Conservation (phyloP, 2,329 filamentous ascomycete species). For the Bimuria novae-zelandiae region DNA sequence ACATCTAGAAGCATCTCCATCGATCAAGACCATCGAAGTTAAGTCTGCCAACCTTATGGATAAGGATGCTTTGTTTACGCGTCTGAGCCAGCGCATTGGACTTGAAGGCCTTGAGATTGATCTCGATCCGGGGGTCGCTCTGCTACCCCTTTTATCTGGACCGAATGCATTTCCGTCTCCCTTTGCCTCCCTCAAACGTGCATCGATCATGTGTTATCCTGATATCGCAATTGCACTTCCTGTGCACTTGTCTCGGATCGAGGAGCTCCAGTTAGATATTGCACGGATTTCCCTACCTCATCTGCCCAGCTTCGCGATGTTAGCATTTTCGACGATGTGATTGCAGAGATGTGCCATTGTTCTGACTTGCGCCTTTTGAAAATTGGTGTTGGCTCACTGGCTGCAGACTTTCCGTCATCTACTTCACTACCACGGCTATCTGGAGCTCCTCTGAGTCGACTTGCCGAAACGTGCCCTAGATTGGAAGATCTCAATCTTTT, state of each 20-base stretch:
- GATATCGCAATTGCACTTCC: slow-evolving; percentile 36
- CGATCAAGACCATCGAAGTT: slow-evolving; percentile 29
- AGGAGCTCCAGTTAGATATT: slow-evolving; percentile 36
- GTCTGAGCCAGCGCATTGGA: slow-evolving; percentile 27
- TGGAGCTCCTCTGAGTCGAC: slow-evolving; percentile 25
- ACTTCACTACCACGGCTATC: slow-evolving; percentile 24
- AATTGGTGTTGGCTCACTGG: slow-evolving; percentile 31
- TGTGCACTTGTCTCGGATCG: slow-evolving; percentile 24
- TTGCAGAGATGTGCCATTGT: slow-evolving; percentile 24
- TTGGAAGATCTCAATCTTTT: slow-evolving; percentile 35
- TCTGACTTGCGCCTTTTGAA: slow-evolving; percentile 27
- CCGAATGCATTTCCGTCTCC: slow-evolving; percentile 18
- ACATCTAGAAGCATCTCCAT: slow-evolving; percentile 24
- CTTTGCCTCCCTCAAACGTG: slow-evolving; percentile 28
- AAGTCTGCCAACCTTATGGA: slow-evolving; percentile 28
- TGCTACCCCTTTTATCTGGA: slow-evolving; percentile 28
- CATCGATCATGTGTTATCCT: slow-evolving; percentile 39
- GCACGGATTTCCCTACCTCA: slow-evolving; percentile 29
- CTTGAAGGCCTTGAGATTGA: slow-evolving; percentile 37
- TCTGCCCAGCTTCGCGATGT: slow-evolving; percentile 21
- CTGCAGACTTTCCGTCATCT: slow-evolving; percentile 30
- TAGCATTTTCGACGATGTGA: slow-evolving; percentile 26
- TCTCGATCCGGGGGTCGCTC: slow-evolving; percentile 33
- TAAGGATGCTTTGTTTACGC: slow-evolving; percentile 34
- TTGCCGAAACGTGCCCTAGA: slow-evolving; percentile 27